Conservation (phyloP, 2,329 filamentous ascomycete genomes). For the Fusarium austroafricanum region DNA sequence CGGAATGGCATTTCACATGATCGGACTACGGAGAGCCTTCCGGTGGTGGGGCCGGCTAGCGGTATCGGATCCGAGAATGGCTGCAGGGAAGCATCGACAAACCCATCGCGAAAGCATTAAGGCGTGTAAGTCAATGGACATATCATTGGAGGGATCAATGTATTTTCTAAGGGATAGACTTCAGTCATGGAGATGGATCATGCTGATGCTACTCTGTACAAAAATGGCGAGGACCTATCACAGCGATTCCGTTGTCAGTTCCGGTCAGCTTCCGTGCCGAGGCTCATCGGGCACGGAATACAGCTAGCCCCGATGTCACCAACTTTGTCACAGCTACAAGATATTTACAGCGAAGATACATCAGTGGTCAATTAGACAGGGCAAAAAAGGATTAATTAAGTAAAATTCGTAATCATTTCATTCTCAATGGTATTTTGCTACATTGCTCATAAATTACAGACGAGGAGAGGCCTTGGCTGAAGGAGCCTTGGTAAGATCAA, state of each 20-base stretch:
- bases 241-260: not conserved
- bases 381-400: not conserved
- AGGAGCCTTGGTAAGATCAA: conserved; percentile 57
- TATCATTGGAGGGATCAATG: too few relatives aligned
- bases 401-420: conserved; percentile 31
- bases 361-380: too few relatives aligned
- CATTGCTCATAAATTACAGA: conserved; percentile 40
- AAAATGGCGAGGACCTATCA: not conserved
- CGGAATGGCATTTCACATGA: conserved; percentile 11
- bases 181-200: not conserved
- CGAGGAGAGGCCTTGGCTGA: conserved; percentile 32
- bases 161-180: accelerated
- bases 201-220: not conserved
- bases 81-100: not conserved
- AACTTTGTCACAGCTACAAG: not conserved
- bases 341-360: too few relatives aligned
- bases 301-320: too few relatives aligned
- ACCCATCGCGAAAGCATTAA: not conserved
- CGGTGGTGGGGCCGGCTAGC: not conserved
- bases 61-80: not conserved
- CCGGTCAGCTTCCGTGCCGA: not conserved
- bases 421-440: conserved; percentile 42
- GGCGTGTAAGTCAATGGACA: too few relatives aligned
- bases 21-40: not conserved
- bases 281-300: not conserved